Evolutionary conservation across 139 green algal genomes (phyloP).

Genomic region (Chlorella sp.): DNA sequence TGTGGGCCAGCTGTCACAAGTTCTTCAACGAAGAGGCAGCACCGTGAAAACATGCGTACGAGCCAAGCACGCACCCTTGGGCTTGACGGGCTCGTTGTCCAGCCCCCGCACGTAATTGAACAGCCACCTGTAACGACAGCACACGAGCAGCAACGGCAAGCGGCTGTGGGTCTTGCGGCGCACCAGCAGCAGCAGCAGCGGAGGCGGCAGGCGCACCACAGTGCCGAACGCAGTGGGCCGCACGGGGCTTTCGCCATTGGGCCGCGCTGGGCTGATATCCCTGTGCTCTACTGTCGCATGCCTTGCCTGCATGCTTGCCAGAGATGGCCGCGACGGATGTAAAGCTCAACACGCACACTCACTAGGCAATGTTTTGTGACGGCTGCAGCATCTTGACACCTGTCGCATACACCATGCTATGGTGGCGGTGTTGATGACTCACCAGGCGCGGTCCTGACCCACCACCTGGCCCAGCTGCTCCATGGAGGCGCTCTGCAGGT

Average conservation of each 20-base stretch:
- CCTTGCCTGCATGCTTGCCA: neutral
- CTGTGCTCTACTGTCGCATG: neutral
- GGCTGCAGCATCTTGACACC: neutral
- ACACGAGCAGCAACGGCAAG: neutral
- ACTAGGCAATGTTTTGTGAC: neutral
- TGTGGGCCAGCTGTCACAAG: neutral
- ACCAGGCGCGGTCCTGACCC: neutral
- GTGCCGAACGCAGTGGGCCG: neutral
- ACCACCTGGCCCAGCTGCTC: neutral
- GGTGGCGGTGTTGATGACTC: neutral
- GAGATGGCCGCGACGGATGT: neutral
- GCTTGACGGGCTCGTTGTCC: conserved; percentile 12
- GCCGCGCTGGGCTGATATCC: neutral
- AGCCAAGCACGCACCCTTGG: conserved; percentile 2
- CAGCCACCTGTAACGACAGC: conserved; percentile 1
- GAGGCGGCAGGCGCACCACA: neutral
- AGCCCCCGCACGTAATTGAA: conserved; percentile 10
- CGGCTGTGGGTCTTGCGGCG: neutral
- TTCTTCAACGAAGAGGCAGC: neutral
- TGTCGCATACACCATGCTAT: neutral
- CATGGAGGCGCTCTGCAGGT: neutral
- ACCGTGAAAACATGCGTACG: neutral
- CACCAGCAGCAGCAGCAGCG: neutral
- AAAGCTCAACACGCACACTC: neutral
- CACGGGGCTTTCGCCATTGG: neutral